A percentile compares a stretch with the other conserved stretches of the same genome.
These are phyloP conservation scores for Pythium brassicae DNA, from an alignment of 352 stramenopile genomes.

Conservation along the genomic window DNA sequence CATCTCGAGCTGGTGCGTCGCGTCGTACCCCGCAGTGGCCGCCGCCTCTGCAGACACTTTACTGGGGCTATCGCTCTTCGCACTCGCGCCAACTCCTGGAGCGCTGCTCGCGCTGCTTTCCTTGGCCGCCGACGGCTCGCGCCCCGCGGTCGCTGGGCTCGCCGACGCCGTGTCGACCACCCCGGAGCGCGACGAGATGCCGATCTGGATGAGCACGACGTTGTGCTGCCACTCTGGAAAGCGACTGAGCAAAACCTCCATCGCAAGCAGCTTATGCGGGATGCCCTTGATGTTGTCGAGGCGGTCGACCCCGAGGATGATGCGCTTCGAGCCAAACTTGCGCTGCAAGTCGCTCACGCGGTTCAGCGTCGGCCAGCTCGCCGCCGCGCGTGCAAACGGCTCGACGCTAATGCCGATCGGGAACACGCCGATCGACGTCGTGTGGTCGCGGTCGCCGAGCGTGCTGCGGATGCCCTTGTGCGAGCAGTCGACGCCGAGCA, in stretches of 20 bases:
- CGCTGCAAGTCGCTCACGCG: slow-evolving; percentile 67
- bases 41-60: slow-evolving; percentile 6
- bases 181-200: slow-evolving; percentile 84
- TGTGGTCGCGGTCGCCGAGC: slow-evolving; percentile 68
- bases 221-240: slow-evolving; percentile 93
- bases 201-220: slow-evolving; percentile 94
- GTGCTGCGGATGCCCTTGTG: slow-evolving; percentile 77
- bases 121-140: slow-evolving; percentile 6
- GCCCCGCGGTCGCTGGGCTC: neutral
- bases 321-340: slow-evolving; percentile 77
- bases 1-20: slow-evolving; percentile 69
- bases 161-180: slow-evolving; percentile 27
- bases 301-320: slow-evolving; percentile 82
- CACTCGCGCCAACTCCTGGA: neutral
- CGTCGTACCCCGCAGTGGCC: slow-evolving; percentile 23
- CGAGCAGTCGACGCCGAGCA: slow-evolving; percentile 66
- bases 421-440: slow-evolving; percentile 85
- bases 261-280: slow-evolving; percentile 83
- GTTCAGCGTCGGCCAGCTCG: slow-evolving; percentile 48
- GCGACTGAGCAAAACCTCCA: slow-evolving; percentile 79
- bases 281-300: slow-evolving; percentile 90
- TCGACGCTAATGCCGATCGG: slow-evolving; percentile 86
- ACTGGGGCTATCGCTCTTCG: neutral
- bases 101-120: slow-evolving; percentile 8
- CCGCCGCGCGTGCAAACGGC: slow-evolving; percentile 63